These are phyloP conservation scores for Sporothrix humicola DNA, from an alignment of 2,329 filamentous ascomycete genomes.

Conservation along the genomic window DNA sequence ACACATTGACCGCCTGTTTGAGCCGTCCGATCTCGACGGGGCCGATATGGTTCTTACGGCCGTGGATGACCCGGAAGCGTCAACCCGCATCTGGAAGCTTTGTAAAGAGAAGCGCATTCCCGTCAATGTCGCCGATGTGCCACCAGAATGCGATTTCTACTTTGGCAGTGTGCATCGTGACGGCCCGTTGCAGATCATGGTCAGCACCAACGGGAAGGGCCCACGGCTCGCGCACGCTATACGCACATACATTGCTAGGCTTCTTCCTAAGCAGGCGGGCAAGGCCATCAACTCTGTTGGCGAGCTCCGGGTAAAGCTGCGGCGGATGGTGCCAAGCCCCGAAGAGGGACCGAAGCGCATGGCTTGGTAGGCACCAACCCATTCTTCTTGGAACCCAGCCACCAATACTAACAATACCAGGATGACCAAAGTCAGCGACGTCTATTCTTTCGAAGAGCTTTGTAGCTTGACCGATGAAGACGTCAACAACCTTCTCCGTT, in stretches of 20 bases:
- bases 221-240: slow-evolving; percentile 89
- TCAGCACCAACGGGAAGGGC: slow-evolving; percentile 96
- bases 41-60: slow-evolving; percentile 89
- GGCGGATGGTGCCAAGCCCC: slow-evolving; percentile 72
- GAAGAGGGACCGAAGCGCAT: slow-evolving; percentile 86
- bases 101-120: slow-evolving; percentile 85
- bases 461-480: slow-evolving; percentile 81
- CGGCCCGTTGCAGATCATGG: slow-evolving; percentile 96
- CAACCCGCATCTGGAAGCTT: slow-evolving; percentile 86
- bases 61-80: slow-evolving; percentile 91
- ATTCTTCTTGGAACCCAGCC: not conserved
- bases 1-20: slow-evolving; percentile 82
- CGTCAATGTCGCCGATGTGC: slow-evolving; percentile 96
- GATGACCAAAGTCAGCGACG: slow-evolving; percentile 92
- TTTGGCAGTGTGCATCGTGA: slow-evolving; percentile 96
- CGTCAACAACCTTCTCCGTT: slow-evolving; percentile 82
- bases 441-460: slow-evolving; percentile 83
- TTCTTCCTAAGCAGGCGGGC: slow-evolving; percentile 78
- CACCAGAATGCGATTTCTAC: slow-evolving; percentile 97
- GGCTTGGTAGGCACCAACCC: slow-evolving; percentile 69
- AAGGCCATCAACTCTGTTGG: slow-evolving; percentile 87
- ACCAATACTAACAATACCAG: slow-evolving; percentile 55
- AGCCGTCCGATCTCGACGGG: slow-evolving; percentile 81
- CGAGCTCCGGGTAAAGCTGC: slow-evolving; percentile 75
- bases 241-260: slow-evolving; percentile 76